Percentiles rank a stretch among this genome's conserved stretches.
Conservation (phyloP, 805 yeast genomes). For the Ogataea angusta region DNA sequence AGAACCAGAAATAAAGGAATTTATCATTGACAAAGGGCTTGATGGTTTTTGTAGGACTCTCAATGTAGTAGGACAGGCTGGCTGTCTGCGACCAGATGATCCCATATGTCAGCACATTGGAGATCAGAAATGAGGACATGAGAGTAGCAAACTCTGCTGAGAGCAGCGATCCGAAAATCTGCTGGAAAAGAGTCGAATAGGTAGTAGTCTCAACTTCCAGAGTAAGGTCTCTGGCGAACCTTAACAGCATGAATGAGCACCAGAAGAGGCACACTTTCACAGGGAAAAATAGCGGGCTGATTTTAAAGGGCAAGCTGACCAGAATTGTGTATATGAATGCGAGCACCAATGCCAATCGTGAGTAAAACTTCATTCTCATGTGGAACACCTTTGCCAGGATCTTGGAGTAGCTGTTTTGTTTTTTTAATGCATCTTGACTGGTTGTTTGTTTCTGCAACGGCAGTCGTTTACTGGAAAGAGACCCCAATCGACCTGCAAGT, state of each 20-base stretch:
- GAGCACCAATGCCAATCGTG: constrained; percentile 25
- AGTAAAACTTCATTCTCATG: constrained; percentile 29
- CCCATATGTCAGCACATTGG: constrained; percentile 19
- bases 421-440: constrained; percentile 8
- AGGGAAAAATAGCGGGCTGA: constrained; percentile 23
- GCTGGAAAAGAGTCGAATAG: constrained; percentile 26
- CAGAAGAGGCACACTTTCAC: constrained; percentile 27
- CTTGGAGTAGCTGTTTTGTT: constrained; percentile 22
- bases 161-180: constrained; percentile 23
- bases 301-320: constrained; percentile 22
- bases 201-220: constrained; percentile 24
- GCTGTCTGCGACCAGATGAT: constrained; percentile 23
- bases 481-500: neutral
- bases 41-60: constrained; percentile 37
- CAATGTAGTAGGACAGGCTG: constrained; percentile 26
- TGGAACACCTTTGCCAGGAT: constrained; percentile 23
- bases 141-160: constrained; percentile 24
- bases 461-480: neutral
- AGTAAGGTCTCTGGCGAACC: constrained; percentile 29
- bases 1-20: constrained; percentile 50
- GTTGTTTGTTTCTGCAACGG: constrained; percentile 1
- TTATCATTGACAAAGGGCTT: constrained; percentile 42
- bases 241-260: constrained; percentile 28
- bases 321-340: constrained; percentile 20
- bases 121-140: constrained; percentile 19